A percentile compares a stretch with the other conserved stretches of the same genome.
Conservation (phyloP, 2,329 filamentous ascomycete genomes). For the Aspergillus novoparasiticus region DNA sequence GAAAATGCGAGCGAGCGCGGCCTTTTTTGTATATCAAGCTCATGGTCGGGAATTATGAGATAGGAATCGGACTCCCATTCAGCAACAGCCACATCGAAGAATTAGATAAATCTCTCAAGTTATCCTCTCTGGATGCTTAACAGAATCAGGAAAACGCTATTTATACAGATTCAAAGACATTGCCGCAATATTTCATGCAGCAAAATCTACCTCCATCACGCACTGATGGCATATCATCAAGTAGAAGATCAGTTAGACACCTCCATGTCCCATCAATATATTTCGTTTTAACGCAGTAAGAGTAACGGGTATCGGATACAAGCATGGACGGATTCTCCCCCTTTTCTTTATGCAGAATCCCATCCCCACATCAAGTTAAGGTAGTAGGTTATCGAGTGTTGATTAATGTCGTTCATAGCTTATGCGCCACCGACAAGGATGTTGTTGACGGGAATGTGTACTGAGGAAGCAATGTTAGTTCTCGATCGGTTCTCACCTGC, state of each 20-base stretch:
- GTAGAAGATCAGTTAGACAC: not conserved
- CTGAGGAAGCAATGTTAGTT: slow-evolving; percentile 30
- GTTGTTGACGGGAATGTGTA: slow-evolving; percentile 55
- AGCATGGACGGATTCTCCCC: not conserved
- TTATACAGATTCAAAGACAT: slow-evolving; percentile 13
- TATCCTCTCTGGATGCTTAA: not conserved
- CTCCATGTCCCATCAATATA: not conserved
- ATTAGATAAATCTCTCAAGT: not conserved
- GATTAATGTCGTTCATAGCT: slow-evolving; percentile 6
- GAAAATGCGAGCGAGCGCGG: not conserved
- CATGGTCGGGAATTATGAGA: not conserved
- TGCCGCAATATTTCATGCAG: slow-evolving; percentile 3
- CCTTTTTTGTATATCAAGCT: not conserved
- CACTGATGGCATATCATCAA: not conserved
- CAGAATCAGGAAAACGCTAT: slow-evolving; percentile 7
- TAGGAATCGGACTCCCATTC: not conserved
- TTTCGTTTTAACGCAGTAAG: slow-evolving; percentile 1
- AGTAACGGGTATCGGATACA: slow-evolving; percentile 7
- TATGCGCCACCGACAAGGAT: slow-evolving; percentile 52
- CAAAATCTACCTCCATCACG: not conserved
- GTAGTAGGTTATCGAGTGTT: not conserved
- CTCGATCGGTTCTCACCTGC: not conserved
- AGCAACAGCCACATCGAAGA: not conserved
- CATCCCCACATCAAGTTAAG: not conserved
- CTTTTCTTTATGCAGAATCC: slow-evolving; percentile 1